Evolutionary conservation across 73 alveolate genomes (phyloP).

Genomic region (Paramecium octaurelia): DNA sequence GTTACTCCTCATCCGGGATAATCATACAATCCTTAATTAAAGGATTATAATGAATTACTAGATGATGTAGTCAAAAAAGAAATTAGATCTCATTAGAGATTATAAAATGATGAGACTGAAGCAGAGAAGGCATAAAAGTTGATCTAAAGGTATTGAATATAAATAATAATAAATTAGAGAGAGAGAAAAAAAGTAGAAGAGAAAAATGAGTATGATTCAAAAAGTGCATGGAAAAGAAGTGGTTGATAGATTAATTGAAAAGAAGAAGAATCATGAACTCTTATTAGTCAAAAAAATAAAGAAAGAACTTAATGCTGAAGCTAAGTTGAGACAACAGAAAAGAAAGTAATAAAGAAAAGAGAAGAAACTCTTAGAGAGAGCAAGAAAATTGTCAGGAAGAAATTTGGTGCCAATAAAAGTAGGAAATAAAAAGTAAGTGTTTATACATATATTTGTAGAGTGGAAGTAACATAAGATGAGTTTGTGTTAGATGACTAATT

Average conservation of each 20-base stretch:
- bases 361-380: not conserved
- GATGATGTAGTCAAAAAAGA: conserved; percentile 16
- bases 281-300: not conserved
- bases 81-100: not conserved
- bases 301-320: not conserved
- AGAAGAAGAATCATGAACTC: not conserved
- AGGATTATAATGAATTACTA: not conserved
- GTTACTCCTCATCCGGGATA: conserved; percentile 40
- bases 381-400: not conserved
- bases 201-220: not conserved
- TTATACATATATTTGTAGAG: not conserved
- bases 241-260: not conserved
- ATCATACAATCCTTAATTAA: conserved; percentile 23
- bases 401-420: not conserved
- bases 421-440: conserved; percentile 21
- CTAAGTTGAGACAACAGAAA: no score
- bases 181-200: not conserved
- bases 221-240: not conserved
- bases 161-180: not conserved
- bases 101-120: not conserved
- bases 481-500: conserved; percentile 12
- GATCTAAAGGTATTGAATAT: not conserved
- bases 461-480: conserved; percentile 31
- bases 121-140: not conserved
- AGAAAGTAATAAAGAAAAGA: not conserved